Base-by-base conservation (phyloP, 179 eudicot species). In the Silene noctiflora region DNA sequence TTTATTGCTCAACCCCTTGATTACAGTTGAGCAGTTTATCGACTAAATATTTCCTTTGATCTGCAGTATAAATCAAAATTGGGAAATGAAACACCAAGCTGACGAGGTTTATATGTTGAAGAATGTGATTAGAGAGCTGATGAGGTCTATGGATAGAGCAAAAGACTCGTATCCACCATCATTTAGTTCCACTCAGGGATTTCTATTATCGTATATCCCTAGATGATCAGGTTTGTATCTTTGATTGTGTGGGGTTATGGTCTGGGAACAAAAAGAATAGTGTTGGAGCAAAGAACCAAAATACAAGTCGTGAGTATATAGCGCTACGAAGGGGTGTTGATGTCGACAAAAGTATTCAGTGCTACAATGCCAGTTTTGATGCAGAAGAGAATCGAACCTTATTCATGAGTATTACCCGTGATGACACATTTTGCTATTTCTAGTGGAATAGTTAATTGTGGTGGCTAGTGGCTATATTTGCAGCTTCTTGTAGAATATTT, bases 21-120 rank as follows among this genome's bases (percentile, higher is more conserved):
- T 46, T 4, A 0, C 11, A 1, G 16, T 16, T 3, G 17, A 51
- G 14, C 63, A 14, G 42, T 58, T 29, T 16, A 29, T 29, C 27
- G 11, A 56, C 48, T 55, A 44, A 44, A 69, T 27, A 13, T 6
- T 0, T 21, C 1, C 51, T 31, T 46, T 39, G 2, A 35, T 12
- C 29, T 83, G 76, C 88, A 91, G 98, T 76, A 33, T 42, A 75
- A 27, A 68, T 46, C 86, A 86, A 60, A 91, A 87, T 51, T 86
- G 91, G 93, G 86, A 79, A 69, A 35, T 76, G 10, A 87, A 93
- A 83, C 82, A 85, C 81, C 84, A 79, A 79, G 98, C 80, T 25
- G 93, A 91, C 70, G 97, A 93, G 82, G 85, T 90, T n/a, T 91
- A 77, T 84, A 93, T 93, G 97, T 79, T 85, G 78, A 73, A 79